phyloP scores from a whole-genome alignment of 1,284 basidiomycete species.

The Leccinum angustisporum region DNA sequence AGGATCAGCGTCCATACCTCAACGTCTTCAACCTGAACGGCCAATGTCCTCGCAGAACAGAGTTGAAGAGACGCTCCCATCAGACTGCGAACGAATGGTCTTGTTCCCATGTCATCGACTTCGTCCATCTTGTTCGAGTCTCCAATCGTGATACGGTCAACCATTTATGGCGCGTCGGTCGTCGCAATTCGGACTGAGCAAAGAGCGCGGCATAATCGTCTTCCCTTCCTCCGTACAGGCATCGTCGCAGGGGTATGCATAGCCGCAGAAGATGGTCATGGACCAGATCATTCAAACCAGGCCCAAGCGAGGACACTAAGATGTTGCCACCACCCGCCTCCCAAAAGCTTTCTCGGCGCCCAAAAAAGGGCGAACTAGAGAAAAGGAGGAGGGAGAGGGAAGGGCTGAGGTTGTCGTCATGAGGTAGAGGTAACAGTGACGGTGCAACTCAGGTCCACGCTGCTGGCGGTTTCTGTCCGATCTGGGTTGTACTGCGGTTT shows the following conservation, averaged over 20 bases:
- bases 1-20: neutral
- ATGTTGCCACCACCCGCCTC: constrained; percentile 5
- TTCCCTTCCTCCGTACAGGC: neutral
- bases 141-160: neutral
- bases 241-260: neutral
- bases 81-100: neutral
- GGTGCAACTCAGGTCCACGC: neutral
- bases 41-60: neutral
- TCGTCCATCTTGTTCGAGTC: neutral
- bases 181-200: too few species aligned
- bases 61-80: neutral
- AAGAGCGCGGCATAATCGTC: constrained; percentile 4
- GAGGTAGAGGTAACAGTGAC: neutral
- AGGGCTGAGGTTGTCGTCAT: neutral
- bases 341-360: constrained; percentile 12
- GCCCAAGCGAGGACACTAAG: neutral
- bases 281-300: constrained; percentile 3
- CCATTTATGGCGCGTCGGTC: neutral
- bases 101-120: constrained; percentile 1
- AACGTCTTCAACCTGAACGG: neutral
- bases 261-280: neutral
- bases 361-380: constrained; percentile 18
- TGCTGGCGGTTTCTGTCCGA: neutral
- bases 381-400: constrained; percentile 1
- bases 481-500: constrained; percentile 1